Conservation (phyloP, 2,329 filamentous ascomycete species). For the Pseudogymnoascus sp. region DNA sequence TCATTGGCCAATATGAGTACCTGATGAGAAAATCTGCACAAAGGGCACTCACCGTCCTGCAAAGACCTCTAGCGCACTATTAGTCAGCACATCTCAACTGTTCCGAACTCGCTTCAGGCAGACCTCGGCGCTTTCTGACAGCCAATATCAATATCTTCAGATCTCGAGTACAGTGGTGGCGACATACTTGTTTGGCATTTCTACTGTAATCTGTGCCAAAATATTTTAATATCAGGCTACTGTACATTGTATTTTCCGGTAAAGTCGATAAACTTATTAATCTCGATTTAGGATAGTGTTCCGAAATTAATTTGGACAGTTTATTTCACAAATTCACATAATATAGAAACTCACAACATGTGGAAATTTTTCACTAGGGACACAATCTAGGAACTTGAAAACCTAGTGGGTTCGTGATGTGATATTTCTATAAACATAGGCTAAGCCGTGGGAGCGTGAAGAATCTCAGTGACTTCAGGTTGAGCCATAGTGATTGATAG, state of each 20-base stretch:
- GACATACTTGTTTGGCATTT: not conserved
- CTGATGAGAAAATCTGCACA: slow-evolving; percentile 6
- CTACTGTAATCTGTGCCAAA: not conserved
- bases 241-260: not conserved
- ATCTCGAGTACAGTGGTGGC: not conserved
- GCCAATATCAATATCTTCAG: not conserved
- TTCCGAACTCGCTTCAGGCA: not conserved
- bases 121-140: not conserved
- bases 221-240: not conserved
- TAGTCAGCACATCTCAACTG: not conserved
- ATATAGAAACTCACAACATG: too few species aligned
- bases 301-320: not conserved
- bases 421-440: not conserved
- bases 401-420: not conserved
- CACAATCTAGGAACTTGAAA: not conserved
- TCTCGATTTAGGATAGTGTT: not conserved
- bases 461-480: not conserved
- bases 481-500: not conserved
- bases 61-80: not conserved
- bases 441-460: not conserved
- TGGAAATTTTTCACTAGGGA: not conserved
- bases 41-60: slow-evolving; percentile 3
- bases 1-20: slow-evolving; percentile 1
- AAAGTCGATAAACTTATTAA: not conserved
- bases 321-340: too few species aligned